Evolutionary conservation across 1,284 basidiomycete species (phyloP).

Genomic region (Papiliotrema laurentii): DNA sequence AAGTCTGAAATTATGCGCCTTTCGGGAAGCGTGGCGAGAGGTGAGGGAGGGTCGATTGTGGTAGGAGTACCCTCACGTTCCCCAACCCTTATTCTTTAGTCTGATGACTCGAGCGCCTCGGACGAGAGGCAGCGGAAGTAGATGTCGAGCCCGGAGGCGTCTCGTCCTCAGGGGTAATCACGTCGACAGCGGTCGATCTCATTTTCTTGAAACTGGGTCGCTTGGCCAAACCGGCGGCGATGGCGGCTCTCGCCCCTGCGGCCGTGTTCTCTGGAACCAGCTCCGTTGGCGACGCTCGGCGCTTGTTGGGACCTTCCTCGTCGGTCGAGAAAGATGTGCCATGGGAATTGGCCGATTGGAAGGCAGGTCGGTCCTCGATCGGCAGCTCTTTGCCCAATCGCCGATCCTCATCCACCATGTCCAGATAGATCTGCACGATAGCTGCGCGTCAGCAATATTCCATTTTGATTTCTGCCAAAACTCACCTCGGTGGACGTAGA

Average conservation of each 20-base stretch:
- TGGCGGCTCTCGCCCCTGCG: slow-evolving; percentile 1
- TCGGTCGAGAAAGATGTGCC: slow-evolving; percentile 17
- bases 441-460: slow-evolving; percentile 46
- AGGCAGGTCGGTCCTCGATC: not conserved
- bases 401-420: slow-evolving; percentile 60
- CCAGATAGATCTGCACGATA: slow-evolving; percentile 72
- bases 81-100: too few species aligned
- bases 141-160: too few species aligned
- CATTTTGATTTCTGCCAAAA: not conserved
- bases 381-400: not conserved
- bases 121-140: too few species aligned
- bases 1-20: too few species aligned
- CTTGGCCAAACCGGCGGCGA: slow-evolving; percentile 24
- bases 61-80: too few species aligned
- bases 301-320: slow-evolving; percentile 37
- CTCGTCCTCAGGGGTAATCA: not conserved
- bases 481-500: slow-evolving; percentile 70
- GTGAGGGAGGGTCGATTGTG: too few species aligned
- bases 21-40: too few species aligned
- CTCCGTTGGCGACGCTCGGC: slow-evolving; percentile 42
- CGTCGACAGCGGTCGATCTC: slow-evolving; percentile 12
- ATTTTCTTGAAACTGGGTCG: slow-evolving; percentile 45
- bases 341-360: not conserved
- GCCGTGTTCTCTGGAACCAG: slow-evolving; percentile 21
- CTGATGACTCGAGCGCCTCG: too few species aligned